Evolutionary conservation across 176 grass and related monocot species (phyloP).

Genomic region (barley (Hordeum vulgare)): MorexV3_pseudomolecules_assembly NC_058519.1:506879413-506879912

Average conservation of each 20-base stretch:
- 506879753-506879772: background rate
- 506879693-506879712: conserved; percentile 45
- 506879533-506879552: too few relatives aligned
- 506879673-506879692: conserved; percentile 25
- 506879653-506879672: background rate
- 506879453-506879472: too few relatives aligned
- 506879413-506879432: too few relatives aligned
- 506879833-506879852: conserved; percentile 49
- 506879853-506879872: conserved; percentile 76
- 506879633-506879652: conserved; percentile 15
- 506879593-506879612: conserved; percentile 18
- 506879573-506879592: background rate
- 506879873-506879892: conserved; percentile 62
- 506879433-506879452: too few relatives aligned
- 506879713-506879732: conserved; percentile 16
- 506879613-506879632: conserved; percentile 11
- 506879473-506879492: too few relatives aligned
- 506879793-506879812: background rate
- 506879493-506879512: too few relatives aligned
- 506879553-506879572: too few relatives aligned
- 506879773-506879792: conserved; percentile 8
- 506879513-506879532: too few relatives aligned
- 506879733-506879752: conserved; percentile 15
- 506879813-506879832: background rate
- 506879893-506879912: conserved; percentile 59